Conservation (phyloP, 2,329 filamentous ascomycete species). For the Aureobasidium sp. region DNA sequence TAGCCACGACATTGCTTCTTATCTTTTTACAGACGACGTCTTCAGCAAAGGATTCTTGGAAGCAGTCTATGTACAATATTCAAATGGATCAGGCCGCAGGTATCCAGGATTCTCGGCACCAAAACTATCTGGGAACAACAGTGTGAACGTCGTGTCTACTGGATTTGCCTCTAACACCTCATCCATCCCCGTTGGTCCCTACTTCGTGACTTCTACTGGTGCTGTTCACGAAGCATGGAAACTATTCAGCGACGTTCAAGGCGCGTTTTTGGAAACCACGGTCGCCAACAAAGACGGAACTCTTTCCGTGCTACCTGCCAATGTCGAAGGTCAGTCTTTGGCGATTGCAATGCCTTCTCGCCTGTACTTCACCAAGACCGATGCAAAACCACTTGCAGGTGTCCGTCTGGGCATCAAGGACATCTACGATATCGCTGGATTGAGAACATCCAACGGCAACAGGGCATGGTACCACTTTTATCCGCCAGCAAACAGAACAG, state of each 20-base stretch:
- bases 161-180: constrained; percentile 17
- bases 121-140: constrained; percentile 1
- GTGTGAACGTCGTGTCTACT: constrained; percentile 15
- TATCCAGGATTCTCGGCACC: constrained; percentile 12
- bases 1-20: constrained; percentile 22
- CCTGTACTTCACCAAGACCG: constrained; percentile 48
- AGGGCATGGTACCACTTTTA: constrained; percentile 51
- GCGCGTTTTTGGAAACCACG: constrained; percentile 42
- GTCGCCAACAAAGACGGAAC: constrained; percentile 32
- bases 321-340: constrained; percentile 35
- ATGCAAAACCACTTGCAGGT: constrained; percentile 50
- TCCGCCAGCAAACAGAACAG: constrained; percentile 37
- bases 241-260: constrained; percentile 42
- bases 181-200: constrained; percentile 39
- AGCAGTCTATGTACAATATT: constrained; percentile 17
- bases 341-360: constrained; percentile 51
- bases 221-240: constrained; percentile 42
- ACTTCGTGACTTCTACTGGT: constrained; percentile 41
- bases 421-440: constrained; percentile 50
- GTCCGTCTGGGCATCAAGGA: constrained; percentile 57
- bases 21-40: constrained; percentile 32
- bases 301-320: constrained; percentile 38
- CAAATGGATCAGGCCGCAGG: background rate
- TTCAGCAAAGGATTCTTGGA: constrained; percentile 34
- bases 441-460: constrained; percentile 50